Evolutionary conservation across 2,329 filamentous ascomycete genomes (phyloP).

Genomic region (Colletotrichum plurivorum): DNA sequence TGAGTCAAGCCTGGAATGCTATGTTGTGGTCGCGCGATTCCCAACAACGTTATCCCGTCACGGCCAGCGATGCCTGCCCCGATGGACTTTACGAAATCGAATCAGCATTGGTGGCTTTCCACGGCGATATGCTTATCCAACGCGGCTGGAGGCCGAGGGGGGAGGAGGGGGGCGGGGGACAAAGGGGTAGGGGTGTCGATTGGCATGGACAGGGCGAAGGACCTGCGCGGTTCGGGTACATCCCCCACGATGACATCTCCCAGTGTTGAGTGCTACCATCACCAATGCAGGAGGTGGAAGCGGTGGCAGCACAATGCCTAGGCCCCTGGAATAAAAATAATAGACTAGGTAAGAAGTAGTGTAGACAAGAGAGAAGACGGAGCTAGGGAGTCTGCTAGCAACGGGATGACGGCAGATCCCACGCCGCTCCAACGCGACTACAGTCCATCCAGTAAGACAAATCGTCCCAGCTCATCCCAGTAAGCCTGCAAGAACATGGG

Average conservation of each 20-base stretch:
- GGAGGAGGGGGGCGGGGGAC: not conserved
- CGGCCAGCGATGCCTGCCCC: not conserved
- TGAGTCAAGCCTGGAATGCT: not conserved
- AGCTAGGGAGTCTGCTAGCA: slow-evolving; percentile 33
- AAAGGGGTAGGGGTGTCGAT: slow-evolving; percentile 25
- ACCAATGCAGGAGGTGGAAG: slow-evolving; percentile 28
- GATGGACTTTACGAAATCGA: not conserved
- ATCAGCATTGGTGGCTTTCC: slow-evolving; percentile 20
- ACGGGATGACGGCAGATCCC: slow-evolving; percentile 35
- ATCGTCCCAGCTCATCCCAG: not conserved
- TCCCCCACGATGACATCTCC: slow-evolving; percentile 26
- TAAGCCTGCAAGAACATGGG: not conserved
- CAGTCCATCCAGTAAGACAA: not conserved
- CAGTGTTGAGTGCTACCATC: slow-evolving; percentile 18
- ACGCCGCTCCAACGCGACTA: not conserved
- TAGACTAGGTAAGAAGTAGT: not conserved
- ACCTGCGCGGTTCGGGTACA: not conserved
- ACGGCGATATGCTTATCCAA: not conserved
- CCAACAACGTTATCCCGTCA: not conserved
- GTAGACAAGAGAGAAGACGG: not conserved
- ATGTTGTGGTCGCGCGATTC: not conserved
- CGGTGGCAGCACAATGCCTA: slow-evolving; percentile 13
- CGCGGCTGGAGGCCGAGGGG: slow-evolving; percentile 1
- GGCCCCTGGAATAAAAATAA: not conserved
- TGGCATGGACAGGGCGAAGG: slow-evolving; percentile 29